Evolutionary conservation across 352 stramenopile genomes (phyloP).

Genomic region (Globisporangium cystogenes): DNA sequence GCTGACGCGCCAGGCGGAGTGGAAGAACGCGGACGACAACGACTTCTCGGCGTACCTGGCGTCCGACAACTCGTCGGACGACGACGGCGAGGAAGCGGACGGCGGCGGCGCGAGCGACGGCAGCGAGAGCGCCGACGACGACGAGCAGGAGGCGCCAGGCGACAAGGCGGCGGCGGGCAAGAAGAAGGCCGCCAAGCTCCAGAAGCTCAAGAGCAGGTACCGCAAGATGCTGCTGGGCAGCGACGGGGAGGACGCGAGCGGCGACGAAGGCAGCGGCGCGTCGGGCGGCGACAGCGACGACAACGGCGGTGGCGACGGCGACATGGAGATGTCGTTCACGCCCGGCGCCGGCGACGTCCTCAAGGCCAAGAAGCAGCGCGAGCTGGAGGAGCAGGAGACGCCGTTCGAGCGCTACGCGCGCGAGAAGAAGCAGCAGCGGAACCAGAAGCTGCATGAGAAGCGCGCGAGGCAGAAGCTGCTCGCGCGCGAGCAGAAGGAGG

Average conservation of each 20-base stretch:
- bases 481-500: constrained; percentile 53
- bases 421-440: constrained; percentile 86
- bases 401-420: constrained; percentile 80
- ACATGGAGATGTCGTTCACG: constrained; percentile 86
- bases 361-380: constrained; percentile 68
- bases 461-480: constrained; percentile 51
- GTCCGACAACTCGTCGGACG: constrained; percentile 62
- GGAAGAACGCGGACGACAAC: constrained; percentile 87
- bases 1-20: constrained; percentile 63
- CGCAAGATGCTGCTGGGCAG: constrained; percentile 74
- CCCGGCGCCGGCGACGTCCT: constrained; percentile 62
- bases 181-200: constrained; percentile 69
- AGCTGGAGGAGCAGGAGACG: constrained; percentile 74
- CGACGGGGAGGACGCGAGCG: constrained; percentile 56
- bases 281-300: constrained; percentile 12
- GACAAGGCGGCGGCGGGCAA: constrained; percentile 12
- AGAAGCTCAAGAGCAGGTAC: constrained; percentile 79
- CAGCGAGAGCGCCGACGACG: constrained; percentile 33
- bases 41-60: constrained; percentile 94
- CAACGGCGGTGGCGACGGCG: constrained; percentile 23
- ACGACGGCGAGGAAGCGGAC: constrained; percentile 59
- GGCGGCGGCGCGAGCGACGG: constrained; percentile 44
- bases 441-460: constrained; percentile 81
- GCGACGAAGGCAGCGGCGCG: constrained; percentile 20
- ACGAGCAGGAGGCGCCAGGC: constrained; percentile 12